phyloP scores from a whole-genome alignment of 768 basidiomycete genomes.

The Boletus vermiculosoides region DNA sequence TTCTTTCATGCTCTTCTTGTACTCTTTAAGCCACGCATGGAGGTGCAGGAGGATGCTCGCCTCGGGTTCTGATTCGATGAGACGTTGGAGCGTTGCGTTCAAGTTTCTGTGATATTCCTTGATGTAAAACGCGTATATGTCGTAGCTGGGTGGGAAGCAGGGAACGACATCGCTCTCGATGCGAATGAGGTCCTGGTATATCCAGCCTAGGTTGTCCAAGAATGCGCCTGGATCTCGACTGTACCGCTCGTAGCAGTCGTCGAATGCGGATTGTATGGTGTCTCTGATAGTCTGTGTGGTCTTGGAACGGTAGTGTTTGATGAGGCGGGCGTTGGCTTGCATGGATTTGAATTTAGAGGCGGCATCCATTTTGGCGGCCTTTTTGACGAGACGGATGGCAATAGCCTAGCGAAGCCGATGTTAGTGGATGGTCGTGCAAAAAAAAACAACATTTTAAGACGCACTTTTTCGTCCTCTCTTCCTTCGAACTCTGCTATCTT shows the following conservation, averaged over 20 bases:
- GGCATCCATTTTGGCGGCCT: slow-evolving; percentile 88
- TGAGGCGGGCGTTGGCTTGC: slow-evolving; percentile 86
- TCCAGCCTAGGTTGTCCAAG: slow-evolving; percentile 78
- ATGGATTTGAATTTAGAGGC: slow-evolving; percentile 92
- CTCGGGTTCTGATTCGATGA: slow-evolving; percentile 74
- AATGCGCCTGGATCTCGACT: slow-evolving; percentile 68
- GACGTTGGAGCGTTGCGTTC: slow-evolving; percentile 66
- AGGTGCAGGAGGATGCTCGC: slow-evolving; percentile 85
- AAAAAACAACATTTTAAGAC: neutral
- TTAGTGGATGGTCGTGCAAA: neutral
- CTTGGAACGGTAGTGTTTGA: slow-evolving; percentile 95
- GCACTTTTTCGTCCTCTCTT: slow-evolving; percentile 89
- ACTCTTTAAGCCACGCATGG: slow-evolving; percentile 94
- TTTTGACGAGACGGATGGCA: slow-evolving; percentile 91
- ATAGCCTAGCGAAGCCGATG: slow-evolving; percentile 61
- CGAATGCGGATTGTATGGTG: slow-evolving; percentile 71
- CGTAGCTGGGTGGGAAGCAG: slow-evolving; percentile 91
- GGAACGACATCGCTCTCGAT: slow-evolving; percentile 87
- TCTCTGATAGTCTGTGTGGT: slow-evolving; percentile 77
- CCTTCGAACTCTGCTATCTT: slow-evolving; percentile 96
- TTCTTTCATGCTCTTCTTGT: slow-evolving; percentile 93
- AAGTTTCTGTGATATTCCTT: slow-evolving; percentile 89
- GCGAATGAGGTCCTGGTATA: slow-evolving; percentile 94
- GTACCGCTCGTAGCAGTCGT: slow-evolving; percentile 60
- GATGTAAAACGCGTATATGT: slow-evolving; percentile 79